Conservation (phyloP, 805 yeast genomes). For the Ogataea corticis region DNA sequence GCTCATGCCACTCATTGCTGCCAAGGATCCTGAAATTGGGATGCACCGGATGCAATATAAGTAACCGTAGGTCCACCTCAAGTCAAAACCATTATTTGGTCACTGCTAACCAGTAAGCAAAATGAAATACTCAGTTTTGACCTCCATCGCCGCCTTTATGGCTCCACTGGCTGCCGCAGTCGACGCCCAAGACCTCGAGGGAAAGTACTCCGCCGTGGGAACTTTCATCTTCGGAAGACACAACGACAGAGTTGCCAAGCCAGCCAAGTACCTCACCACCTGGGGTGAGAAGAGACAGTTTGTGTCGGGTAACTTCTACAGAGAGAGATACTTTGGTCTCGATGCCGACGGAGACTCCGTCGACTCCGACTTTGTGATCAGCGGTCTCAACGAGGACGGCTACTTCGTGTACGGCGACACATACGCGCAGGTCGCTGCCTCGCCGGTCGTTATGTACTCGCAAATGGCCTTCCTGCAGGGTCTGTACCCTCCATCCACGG, state of each 20-base stretch:
- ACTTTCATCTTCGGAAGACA: slow-evolving; percentile 49
- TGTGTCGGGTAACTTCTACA: slow-evolving; percentile 41
- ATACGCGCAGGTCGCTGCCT: slow-evolving; percentile 38
- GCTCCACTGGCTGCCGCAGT: slow-evolving; percentile 16
- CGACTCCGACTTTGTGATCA: slow-evolving; percentile 32
- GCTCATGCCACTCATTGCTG: too few species aligned
- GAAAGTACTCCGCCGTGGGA: slow-evolving; percentile 37
- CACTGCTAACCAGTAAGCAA: too few species aligned
- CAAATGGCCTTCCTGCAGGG: slow-evolving; percentile 49
- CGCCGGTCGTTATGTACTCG: slow-evolving; percentile 41
- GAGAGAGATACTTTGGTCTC: slow-evolving; percentile 44
- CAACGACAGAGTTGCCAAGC: slow-evolving; percentile 50
- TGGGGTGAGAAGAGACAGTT: slow-evolving; percentile 41
- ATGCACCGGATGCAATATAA: too few species aligned
- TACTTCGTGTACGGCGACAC: slow-evolving; percentile 38
- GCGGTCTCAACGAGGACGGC: slow-evolving; percentile 37
- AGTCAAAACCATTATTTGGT: too few species aligned
- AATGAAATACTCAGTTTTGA: slow-evolving; percentile 2
- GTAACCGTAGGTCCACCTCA: too few species aligned
- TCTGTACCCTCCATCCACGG: slow-evolving; percentile 43
- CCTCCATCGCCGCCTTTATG: not conserved
- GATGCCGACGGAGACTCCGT: slow-evolving; percentile 26
- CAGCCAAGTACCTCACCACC: slow-evolving; percentile 44
- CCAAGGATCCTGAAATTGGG: too few species aligned
- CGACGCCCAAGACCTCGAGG: slow-evolving; percentile 24